Percentiles rank a stretch among this genome's conserved stretches.
These are phyloP conservation scores for Moesziomyces sp. DNA, from an alignment of 1,284 basidiomycete species.

Conservation along the genomic window DNA sequence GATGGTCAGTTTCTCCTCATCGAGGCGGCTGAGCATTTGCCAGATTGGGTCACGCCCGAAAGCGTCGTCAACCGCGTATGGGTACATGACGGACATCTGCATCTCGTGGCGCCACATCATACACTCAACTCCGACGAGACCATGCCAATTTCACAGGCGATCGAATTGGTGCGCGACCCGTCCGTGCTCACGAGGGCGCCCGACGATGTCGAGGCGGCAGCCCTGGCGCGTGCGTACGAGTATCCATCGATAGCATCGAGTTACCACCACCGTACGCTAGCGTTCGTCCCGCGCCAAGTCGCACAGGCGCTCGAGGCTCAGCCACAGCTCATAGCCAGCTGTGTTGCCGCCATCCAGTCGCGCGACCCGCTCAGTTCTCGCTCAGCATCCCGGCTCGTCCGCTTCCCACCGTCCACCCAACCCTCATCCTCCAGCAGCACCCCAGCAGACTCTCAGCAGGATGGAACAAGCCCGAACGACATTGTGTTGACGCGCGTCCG, in stretches of 20 bases:
- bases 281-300: conserved; percentile 81
- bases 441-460: neutral
- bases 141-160: conserved; percentile 56
- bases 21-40: conserved; percentile 90
- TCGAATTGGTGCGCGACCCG: conserved; percentile 72
- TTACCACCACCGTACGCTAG: conserved; percentile 80
- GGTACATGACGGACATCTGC: conserved; percentile 83
- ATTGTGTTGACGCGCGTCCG: conserved; percentile 35
- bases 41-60: conserved; percentile 88
- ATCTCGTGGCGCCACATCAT: conserved; percentile 83
- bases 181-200: conserved; percentile 73
- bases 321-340: conserved; percentile 82
- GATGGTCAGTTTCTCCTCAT: conserved; percentile 97
- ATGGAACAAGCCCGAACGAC: neutral
- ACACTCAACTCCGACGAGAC: conserved; percentile 72
- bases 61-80: conserved; percentile 94
- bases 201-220: conserved; percentile 34
- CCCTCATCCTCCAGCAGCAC: conserved; percentile 69
- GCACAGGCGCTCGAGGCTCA: conserved; percentile 76
- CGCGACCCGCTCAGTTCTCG: conserved; percentile 67
- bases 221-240: conserved; percentile 36
- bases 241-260: conserved; percentile 77
- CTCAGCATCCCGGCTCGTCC: conserved; percentile 85
- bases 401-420: conserved; percentile 84
- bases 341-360: conserved; percentile 66